phyloP scores from a whole-genome alignment of 23 red algal species.

The Gracilaria gracilis region DNA sequence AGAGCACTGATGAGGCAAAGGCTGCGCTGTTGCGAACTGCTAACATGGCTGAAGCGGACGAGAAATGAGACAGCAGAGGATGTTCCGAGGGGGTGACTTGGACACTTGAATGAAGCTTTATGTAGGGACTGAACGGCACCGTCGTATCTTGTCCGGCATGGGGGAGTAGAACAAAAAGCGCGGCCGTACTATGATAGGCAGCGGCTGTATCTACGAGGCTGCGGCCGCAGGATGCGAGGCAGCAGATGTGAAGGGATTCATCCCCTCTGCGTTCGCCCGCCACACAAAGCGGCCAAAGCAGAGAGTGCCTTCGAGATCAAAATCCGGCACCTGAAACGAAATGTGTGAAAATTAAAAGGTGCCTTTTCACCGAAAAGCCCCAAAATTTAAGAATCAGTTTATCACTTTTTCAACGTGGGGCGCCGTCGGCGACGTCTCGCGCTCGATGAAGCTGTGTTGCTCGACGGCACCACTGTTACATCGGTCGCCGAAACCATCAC shows the following conservation, averaged over 20 bases:
- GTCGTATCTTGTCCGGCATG: too few relatives aligned
- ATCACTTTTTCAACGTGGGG: neutral
- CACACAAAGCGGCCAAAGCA: neutral
- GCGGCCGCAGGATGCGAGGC: neutral
- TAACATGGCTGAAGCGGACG: neutral
- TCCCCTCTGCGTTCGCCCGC: neutral
- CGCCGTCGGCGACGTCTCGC: neutral
- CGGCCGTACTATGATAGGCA: too few relatives aligned
- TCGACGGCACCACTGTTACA: neutral
- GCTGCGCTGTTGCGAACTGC: neutral
- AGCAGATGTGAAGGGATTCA: neutral
- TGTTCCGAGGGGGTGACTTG: neutral
- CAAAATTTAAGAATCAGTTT: neutral
- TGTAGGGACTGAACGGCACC: too few relatives aligned
- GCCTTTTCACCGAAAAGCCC: neutral
- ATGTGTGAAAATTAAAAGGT: neutral
- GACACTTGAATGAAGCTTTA: neutral
- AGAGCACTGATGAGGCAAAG: conserved; percentile 8
- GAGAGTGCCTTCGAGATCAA: neutral
- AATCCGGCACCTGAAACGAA: neutral
- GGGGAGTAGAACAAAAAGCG: neutral
- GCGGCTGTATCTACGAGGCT: too few relatives aligned
- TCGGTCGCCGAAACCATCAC: neutral
- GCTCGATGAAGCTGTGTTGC: neutral
- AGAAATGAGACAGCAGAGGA: neutral